Evolutionary conservation across 805 yeast species (phyloP).

Genomic region (Candida ipomoeae): DNA sequence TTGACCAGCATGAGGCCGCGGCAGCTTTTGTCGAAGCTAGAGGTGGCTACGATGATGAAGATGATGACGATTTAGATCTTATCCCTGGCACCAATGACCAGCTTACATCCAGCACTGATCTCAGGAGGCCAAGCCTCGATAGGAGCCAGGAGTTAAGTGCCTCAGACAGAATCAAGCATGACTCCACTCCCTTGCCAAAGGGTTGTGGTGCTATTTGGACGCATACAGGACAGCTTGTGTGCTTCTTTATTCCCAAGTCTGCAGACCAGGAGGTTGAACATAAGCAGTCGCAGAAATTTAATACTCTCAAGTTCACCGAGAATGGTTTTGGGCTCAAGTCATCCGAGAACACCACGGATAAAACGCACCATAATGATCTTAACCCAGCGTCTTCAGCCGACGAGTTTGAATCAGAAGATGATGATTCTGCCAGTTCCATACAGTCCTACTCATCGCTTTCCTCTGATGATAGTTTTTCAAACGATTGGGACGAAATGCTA

Average conservation of each 20-base stretch:
- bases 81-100: constrained; percentile 40
- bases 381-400: not conserved
- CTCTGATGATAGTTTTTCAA: constrained; percentile 57
- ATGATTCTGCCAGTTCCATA: constrained; percentile 11
- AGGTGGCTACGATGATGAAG: constrained; percentile 26
- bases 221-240: constrained; percentile 68
- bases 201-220: constrained; percentile 94
- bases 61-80: constrained; percentile 24
- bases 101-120: constrained; percentile 6
- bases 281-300: constrained; percentile 45
- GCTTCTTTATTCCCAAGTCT: constrained; percentile 66
- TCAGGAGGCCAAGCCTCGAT: not conserved
- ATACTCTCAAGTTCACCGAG: constrained; percentile 40
- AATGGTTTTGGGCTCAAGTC: constrained; percentile 44
- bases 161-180: constrained; percentile 26
- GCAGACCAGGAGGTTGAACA: constrained; percentile 31
- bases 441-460: constrained; percentile 18
- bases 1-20: constrained; percentile 33
- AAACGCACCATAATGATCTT: constrained; percentile 8
- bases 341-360: not conserved
- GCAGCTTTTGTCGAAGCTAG: constrained; percentile 17
- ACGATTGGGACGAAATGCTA: constrained; percentile 66
- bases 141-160: not conserved
- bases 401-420: constrained; percentile 8
- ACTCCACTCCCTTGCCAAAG: constrained; percentile 86